Conservation (phyloP, 2,329 filamentous ascomycete species). For the Penicillium italicum region DNA sequence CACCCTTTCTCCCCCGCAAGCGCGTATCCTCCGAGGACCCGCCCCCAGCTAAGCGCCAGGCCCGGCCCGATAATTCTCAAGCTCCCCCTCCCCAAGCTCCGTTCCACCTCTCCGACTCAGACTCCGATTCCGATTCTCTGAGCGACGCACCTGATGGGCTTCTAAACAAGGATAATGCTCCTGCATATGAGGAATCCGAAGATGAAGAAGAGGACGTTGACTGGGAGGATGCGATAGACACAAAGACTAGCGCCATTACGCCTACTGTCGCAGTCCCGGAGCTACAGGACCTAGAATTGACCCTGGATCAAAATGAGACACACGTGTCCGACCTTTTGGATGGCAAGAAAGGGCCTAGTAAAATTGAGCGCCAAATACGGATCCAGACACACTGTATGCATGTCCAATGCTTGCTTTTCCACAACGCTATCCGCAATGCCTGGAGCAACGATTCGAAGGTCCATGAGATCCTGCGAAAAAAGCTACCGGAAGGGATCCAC, state of each 20-base stretch:
- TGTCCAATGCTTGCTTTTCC: constrained; percentile 81
- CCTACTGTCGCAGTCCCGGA: constrained; percentile 47
- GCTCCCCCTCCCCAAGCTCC: constrained; percentile 15
- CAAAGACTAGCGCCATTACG: constrained; percentile 33
- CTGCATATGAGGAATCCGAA: constrained; percentile 15
- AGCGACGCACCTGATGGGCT: constrained; percentile 34
- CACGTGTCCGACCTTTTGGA: constrained; percentile 60
- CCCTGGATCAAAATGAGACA: constrained; percentile 54
- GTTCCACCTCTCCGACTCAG: constrained; percentile 25
- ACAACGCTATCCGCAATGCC: constrained; percentile 79
- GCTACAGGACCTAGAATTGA: constrained; percentile 70
- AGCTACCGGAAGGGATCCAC: constrained; percentile 64
- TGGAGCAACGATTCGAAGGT: constrained; percentile 77
- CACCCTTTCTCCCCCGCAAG: constrained; percentile 47
- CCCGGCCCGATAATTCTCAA: constrained; percentile 22
- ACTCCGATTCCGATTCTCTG: constrained; percentile 34
- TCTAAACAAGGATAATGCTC: not conserved
- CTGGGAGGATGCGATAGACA: constrained; percentile 55
- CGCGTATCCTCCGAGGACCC: constrained; percentile 36
- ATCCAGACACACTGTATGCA: constrained; percentile 81
- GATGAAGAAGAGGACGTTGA: constrained; percentile 57
- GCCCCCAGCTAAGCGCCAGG: constrained; percentile 36
- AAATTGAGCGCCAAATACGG: constrained; percentile 75
- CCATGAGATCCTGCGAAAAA: constrained; percentile 71
- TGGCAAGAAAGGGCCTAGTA: constrained; percentile 77